Evolutionary conservation across 768 basidiomycete genomes (phyloP).

Genomic region (Neoboletus magnificus): DNA sequence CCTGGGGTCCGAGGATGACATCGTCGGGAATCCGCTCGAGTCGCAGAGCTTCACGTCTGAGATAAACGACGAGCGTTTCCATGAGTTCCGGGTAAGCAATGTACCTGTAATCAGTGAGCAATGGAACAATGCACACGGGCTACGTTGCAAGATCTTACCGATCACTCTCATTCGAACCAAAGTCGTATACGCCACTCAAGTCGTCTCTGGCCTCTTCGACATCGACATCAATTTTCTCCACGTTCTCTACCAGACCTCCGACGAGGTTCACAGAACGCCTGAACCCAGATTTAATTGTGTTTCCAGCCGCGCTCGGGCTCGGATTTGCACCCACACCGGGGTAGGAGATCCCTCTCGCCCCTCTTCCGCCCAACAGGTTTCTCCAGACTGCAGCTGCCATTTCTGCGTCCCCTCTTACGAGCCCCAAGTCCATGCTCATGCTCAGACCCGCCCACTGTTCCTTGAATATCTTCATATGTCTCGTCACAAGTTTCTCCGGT

Average conservation of each 20-base stretch:
- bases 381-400: conserved; percentile 89
- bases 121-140: neutral
- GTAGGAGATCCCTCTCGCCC: conserved; percentile 65
- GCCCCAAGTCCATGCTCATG: conserved; percentile 73
- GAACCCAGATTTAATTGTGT: conserved; percentile 31
- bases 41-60: conserved; percentile 67
- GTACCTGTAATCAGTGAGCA: conserved; percentile 47
- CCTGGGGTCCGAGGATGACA: conserved; percentile 30
- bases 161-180: conserved; percentile 47
- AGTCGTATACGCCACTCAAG: conserved; percentile 70
- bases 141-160: conserved; percentile 17
- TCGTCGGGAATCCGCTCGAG: conserved; percentile 56
- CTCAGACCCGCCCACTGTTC: conserved; percentile 88
- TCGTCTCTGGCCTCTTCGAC: conserved; percentile 63
- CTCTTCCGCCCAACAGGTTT: conserved; percentile 83
- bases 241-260: conserved; percentile 60
- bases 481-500: conserved; percentile 74
- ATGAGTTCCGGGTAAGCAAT: conserved; percentile 74
- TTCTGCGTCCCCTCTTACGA: conserved; percentile 74
- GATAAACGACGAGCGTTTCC: conserved; percentile 63
- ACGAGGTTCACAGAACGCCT: conserved; percentile 68
- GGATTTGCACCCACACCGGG: neutral
- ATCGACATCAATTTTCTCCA: conserved; percentile 54
- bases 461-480: conserved; percentile 88
- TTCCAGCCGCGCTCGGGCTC: conserved; percentile 9